Percentiles rank a stretch among this genome's conserved stretches.
Conservation (phyloP, 2,329 filamentous ascomycete species). For the Hymenoscyphus linearis region DNA sequence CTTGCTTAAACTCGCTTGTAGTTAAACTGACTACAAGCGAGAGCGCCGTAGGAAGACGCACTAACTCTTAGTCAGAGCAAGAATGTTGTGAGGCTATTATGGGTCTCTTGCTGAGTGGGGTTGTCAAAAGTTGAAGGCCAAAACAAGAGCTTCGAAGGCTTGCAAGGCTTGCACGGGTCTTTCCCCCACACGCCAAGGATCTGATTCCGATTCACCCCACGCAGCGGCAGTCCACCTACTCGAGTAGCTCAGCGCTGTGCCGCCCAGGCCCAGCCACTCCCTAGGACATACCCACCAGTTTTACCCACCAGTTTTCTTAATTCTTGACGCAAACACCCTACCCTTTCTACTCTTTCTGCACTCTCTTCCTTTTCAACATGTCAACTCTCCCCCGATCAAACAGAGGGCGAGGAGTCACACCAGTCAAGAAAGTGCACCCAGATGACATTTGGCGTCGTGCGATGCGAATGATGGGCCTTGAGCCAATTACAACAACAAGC, state of each 20-base stretch:
- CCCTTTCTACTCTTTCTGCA: neutral
- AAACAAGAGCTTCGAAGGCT: neutral
- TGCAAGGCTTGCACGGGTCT: neutral
- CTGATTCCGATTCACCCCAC: neutral
- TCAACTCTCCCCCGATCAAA: slow-evolving; percentile 12
- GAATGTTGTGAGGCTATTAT: too few relatives aligned
- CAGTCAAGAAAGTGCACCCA: slow-evolving; percentile 6
- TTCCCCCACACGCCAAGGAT: neutral
- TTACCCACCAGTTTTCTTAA: neutral
- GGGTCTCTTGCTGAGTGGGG: too few relatives aligned
- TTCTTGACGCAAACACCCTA: neutral
- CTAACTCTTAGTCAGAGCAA: too few relatives aligned
- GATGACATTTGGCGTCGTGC: slow-evolving; percentile 16
- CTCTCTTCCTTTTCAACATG: slow-evolving; percentile 11
- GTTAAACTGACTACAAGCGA: too few relatives aligned
- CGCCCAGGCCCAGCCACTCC: too few relatives aligned
- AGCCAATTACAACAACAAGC: slow-evolving; percentile 11
- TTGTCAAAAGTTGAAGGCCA: neutral
- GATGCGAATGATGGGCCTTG: slow-evolving; percentile 18
- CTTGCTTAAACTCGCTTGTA: too few relatives aligned
- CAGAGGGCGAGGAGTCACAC: slow-evolving; percentile 12
- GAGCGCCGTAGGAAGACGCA: too few relatives aligned
- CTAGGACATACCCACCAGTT: neutral
- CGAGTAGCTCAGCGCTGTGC: too few relatives aligned
- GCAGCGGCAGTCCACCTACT: neutral